These are phyloP conservation scores for Vitis amurensis DNA, from an alignment of 164 flowering plant species.

Conservation along the genomic window DNA sequence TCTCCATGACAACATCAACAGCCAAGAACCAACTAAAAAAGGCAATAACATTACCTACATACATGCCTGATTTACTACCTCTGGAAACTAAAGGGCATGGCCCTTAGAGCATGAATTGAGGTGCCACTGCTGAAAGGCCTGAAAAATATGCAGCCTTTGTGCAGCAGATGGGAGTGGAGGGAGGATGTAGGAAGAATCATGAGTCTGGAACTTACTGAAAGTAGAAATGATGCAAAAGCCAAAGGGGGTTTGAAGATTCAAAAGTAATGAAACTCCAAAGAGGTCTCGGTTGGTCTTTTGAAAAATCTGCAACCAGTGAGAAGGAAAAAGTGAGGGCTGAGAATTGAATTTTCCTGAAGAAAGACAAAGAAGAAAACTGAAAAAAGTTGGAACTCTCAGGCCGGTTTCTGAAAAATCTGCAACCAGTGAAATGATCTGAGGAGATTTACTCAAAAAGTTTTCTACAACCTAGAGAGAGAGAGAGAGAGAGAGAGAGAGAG, in stretches of 20 bases:
- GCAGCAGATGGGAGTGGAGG: conserved; percentile 15
- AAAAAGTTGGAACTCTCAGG: not conserved
- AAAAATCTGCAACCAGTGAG: conserved; percentile 41
- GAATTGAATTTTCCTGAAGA: not conserved
- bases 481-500: no score
- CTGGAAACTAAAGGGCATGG: not conserved
- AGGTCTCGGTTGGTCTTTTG: conserved; percentile 26
- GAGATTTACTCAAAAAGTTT: no score
- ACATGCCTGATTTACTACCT: not conserved
- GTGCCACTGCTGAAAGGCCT: conserved; percentile 26
- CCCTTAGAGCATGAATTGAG: not conserved
- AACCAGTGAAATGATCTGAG: conserved; percentile 4
- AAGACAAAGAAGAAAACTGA: not conserved
- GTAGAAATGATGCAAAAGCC: not conserved
- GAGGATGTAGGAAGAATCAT: not conserved
- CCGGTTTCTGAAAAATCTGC: conserved; percentile 9
- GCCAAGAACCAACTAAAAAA: not conserved
- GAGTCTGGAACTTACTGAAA: not conserved
- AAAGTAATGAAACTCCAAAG: not conserved
- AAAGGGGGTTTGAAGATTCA: not conserved
- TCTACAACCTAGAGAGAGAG: no score
- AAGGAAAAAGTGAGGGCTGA: not conserved
- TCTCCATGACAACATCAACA: conserved; percentile 1
- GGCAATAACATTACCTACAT: not conserved
- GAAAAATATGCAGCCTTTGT: conserved; percentile 40